Evolutionary conservation across 2,329 filamentous ascomycete genomes (phyloP), one percentile per base, ranked within the genome.

Genomic region (Anisogramma anomala): DNA sequence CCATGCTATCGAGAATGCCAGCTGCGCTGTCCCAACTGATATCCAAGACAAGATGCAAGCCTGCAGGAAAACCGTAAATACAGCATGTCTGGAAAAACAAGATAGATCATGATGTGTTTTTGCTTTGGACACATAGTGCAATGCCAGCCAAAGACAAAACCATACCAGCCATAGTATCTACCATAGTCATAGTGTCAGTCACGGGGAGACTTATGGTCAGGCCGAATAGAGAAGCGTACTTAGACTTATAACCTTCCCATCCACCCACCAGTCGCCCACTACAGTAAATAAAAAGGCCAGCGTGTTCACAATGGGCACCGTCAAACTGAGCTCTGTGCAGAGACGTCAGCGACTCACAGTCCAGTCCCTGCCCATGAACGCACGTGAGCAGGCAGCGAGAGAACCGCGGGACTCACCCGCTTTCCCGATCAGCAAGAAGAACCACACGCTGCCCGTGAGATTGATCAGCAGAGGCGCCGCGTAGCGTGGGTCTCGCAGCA

Each of bases 241-340:
- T 68, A 77, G 73, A 51, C 79, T 84, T 47, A 96, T 94, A 2
- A 88, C 82, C 59, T 95, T 96, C 46, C 78, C 78, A 54, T 95
- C 89, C 1, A 89, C 86, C 69, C 82, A 93, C 87, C 88, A 96
- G 53, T 96, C 89, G 1, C 88, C 89, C 10, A 95, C 55, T 2
- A 95, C 88, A 0, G 89, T 96, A 56, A 95, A 96, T n/a, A 96
- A 62, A 52, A 96, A 96, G 0, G 89, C 89, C 55, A 94, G 65
- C 0, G 87, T 94, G 55, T 96, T 96, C 2, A 89, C 88, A 48
- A 96, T 91, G 2, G 89, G 89, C 1, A 96, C 88, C 2, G 88
- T 95, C 48, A 96, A 67, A 56, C 87, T 94, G 52, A 96, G 58
- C 61, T 96, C 89, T 91, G n/a, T n/a, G n/a, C n/a, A 52, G 23